These are phyloP conservation scores for Phascolomyces articulosus DNA, from an alignment of 371 early-diverging fungal genomes.

Conservation along the genomic window DNA sequence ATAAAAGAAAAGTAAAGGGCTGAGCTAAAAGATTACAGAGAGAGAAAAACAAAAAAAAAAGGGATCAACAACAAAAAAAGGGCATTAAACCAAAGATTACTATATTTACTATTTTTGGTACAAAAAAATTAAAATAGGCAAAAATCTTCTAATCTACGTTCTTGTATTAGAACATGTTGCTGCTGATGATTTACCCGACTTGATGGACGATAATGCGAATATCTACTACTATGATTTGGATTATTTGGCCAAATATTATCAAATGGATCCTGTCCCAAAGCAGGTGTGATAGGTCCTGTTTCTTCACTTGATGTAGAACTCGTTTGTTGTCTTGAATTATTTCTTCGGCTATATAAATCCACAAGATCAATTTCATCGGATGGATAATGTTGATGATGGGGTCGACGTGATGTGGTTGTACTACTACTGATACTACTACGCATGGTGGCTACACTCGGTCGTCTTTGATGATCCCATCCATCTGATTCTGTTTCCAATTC, in stretches of 20 bases:
- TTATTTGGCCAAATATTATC: too few relatives aligned
- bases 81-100: background rate
- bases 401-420: too few relatives aligned
- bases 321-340: background rate
- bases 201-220: too few relatives aligned
- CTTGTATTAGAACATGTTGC: slow-evolving; percentile 10
- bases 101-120: background rate
- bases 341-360: background rate
- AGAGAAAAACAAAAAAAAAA: too few relatives aligned
- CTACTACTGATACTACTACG: background rate
- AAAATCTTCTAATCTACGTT: slow-evolving; percentile 14
- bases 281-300: background rate
- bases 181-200: background rate
- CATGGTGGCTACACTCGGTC: background rate
- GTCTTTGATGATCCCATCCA: background rate
- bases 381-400: background rate
- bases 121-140: background rate
- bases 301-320: background rate
- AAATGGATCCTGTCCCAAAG: too few relatives aligned
- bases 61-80: background rate
- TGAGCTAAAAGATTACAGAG: background rate
- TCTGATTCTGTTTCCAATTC: background rate
- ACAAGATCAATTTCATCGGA: slow-evolving; percentile 5
- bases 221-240: too few relatives aligned
- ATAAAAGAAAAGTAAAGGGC: background rate